These are phyloP conservation scores for Penicillium verhagenii DNA, from an alignment of 495 filamentous ascomycete species.

Conservation along the genomic window DNA sequence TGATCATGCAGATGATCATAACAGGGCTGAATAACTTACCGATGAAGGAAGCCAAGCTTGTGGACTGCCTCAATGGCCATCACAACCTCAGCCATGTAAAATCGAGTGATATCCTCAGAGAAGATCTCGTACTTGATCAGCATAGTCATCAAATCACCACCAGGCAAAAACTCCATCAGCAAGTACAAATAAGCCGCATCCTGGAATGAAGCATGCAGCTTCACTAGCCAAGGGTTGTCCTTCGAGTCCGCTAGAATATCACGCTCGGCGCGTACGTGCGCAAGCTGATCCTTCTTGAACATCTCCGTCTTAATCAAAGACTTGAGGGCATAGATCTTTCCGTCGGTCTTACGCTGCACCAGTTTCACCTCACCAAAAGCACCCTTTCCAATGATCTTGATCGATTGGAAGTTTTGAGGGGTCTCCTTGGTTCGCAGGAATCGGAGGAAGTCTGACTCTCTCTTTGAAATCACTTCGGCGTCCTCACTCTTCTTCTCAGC, in stretches of 20 bases:
- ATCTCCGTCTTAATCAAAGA: constrained; percentile 98
- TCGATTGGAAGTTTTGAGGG: constrained; percentile 87
- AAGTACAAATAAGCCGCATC: constrained; percentile 94
- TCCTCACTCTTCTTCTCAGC: constrained; percentile 74
- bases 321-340: constrained; percentile 97
- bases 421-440: constrained; percentile 91
- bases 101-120: constrained; percentile 95
- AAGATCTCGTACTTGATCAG: constrained; percentile 99
- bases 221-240: constrained; percentile 98
- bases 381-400: constrained; percentile 98
- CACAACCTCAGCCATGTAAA: constrained; percentile 98
- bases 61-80: constrained; percentile 98
- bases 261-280: constrained; percentile 97
- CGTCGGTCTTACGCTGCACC: constrained; percentile 93
- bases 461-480: constrained; percentile 71
- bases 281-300: constrained; percentile 99
- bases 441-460: constrained; percentile 87
- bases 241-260: constrained; percentile 94
- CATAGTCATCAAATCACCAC: constrained; percentile 99
- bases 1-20: neutral
- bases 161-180: constrained; percentile 98
- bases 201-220: constrained; percentile 96
- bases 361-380: constrained; percentile 98
- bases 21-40: constrained; percentile 57
- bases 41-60: constrained; percentile 96